Base-by-base conservation (phyloP, 176 grass and related monocot genomes). In the Paspalum notatum region DNA sequence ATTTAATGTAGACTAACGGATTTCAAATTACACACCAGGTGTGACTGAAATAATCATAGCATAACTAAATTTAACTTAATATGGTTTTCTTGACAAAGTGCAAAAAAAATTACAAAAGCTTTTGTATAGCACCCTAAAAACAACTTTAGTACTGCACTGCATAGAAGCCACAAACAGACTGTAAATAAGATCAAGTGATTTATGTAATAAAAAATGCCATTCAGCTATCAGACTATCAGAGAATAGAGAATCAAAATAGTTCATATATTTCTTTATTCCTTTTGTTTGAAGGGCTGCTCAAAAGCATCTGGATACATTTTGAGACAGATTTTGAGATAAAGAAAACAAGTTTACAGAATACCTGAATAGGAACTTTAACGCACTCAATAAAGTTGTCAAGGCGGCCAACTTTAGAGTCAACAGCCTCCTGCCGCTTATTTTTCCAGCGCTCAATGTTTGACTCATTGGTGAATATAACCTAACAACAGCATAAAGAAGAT, bases 381-480 rank as follows among this genome's bases (percentile, higher is more conserved):
- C 69, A 21, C 42, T 93, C 84, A 20, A 98, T 86, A 74, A 98
- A 98, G 32, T 94, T 91, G 38, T 98, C 86, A 77, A 98, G 90
- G 16, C 92, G 83, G 14, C 92, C 92, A 85, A 95, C 86, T 95
- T 98, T 98, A n/a, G 95, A 98, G 74, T 98, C 86, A 68, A 98
- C 88, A 64, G 92, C 95, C 80, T 63, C 69, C 56, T 93, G 95
- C 62, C 92, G 82, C 75, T 93, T 98, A 74, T 98, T 95, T 60
- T 95, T 98, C 90, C 90, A 92, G 64, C 85, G 88, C 38, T 98
- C 90, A 76, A 98, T 98, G 56, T 98, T 93, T 62, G 92, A 83
- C 81, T 93, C 95, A 72, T 93, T 98, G 55, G 95, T 98, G 81
- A 95, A 98, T 47, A 98, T 98, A 80, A 95, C 95, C 92, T 98